Percentiles rank a stretch among this genome's conserved stretches.
These are phyloP conservation scores for Xerocomellus chrysenteron DNA, from an alignment of 768 basidiomycete genomes.

Conservation along the genomic window DNA sequence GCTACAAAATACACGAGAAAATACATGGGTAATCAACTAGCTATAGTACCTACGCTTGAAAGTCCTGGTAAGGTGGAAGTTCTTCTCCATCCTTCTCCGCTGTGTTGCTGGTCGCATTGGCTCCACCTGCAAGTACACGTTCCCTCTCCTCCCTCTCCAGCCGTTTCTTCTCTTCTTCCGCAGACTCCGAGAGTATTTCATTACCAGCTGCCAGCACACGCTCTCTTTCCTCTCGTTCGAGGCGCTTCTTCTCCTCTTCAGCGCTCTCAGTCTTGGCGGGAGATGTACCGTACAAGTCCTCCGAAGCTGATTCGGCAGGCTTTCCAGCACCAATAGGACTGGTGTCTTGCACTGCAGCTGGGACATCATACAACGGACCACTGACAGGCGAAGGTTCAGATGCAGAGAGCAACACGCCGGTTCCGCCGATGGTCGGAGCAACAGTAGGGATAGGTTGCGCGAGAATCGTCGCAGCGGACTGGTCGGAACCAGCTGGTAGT, in stretches of 20 bases:
- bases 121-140: slow-evolving; percentile 37
- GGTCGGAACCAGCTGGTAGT: slow-evolving; percentile 14
- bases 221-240: slow-evolving; percentile 54
- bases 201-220: slow-evolving; percentile 34
- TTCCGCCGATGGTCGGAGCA: slow-evolving; percentile 32
- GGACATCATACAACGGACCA: slow-evolving; percentile 40
- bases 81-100: slow-evolving; percentile 34
- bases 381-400: slow-evolving; percentile 63
- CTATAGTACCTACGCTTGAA: slow-evolving; percentile 12
- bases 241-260: slow-evolving; percentile 66
- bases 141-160: slow-evolving; percentile 69
- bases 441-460: slow-evolving; percentile 33
- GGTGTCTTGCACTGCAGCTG: not conserved
- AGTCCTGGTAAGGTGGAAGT: slow-evolving; percentile 46
- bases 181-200: slow-evolving; percentile 39
- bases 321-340: slow-evolving; percentile 9
- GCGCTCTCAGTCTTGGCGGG: slow-evolving; percentile 47
- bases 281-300: slow-evolving; percentile 31
- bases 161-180: slow-evolving; percentile 65
- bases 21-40: not conserved
- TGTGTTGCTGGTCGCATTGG: slow-evolving; percentile 18
- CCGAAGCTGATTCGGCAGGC: slow-evolving; percentile 24
- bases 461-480: slow-evolving; percentile 22
- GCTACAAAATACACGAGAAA: not conserved
- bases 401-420: slow-evolving; percentile 67